Percentiles rank a stretch among this genome's conserved stretches.
Conservation (phyloP, 1,284 basidiomycete species). For the Pseudozyma pruni region DNA sequence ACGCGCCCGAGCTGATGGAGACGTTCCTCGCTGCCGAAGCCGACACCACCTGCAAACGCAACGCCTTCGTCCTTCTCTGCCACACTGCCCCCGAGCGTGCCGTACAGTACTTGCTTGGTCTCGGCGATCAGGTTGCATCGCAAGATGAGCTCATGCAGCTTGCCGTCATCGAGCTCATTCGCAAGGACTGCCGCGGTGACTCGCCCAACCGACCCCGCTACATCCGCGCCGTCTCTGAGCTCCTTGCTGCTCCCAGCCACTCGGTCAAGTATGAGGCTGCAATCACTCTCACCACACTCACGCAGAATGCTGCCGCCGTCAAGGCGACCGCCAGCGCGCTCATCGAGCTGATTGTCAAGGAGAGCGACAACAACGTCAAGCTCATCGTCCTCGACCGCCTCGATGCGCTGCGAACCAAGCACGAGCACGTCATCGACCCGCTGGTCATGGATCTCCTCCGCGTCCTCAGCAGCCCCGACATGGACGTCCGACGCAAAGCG, state of each 20-base stretch:
- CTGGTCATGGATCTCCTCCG: constrained; percentile 97
- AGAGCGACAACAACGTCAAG: constrained; percentile 99
- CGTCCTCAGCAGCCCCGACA: constrained; percentile 89
- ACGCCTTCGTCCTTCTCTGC: constrained; percentile 94
- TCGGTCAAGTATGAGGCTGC: constrained; percentile 99
- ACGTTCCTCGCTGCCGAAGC: constrained; percentile 91
- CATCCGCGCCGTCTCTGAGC: constrained; percentile 92
- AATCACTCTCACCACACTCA: constrained; percentile 90
- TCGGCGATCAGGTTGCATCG: constrained; percentile 83
- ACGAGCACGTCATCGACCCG: constrained; percentile 89
- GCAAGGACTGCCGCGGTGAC: constrained; percentile 88
- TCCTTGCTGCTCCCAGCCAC: constrained; percentile 89
- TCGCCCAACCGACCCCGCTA: constrained; percentile 75
- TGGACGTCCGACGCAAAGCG: constrained; percentile 95
- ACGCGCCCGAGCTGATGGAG: constrained; percentile 94
- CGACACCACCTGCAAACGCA: constrained; percentile 95
- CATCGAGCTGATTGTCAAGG: constrained; percentile 89
- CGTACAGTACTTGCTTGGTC: constrained; percentile 86
- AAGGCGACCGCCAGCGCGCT: constrained; percentile 93
- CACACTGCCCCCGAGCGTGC: constrained; percentile 89
- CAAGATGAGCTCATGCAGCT: constrained; percentile 96
- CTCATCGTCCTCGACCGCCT: constrained; percentile 96
- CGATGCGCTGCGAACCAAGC: constrained; percentile 82
- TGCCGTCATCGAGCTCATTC: constrained; percentile 92
- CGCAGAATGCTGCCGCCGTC: constrained; percentile 93